Evolutionary conservation across 129 eudicot genomes (phyloP), one percentile per base, ranked within the genome.

Genomic region (Tanacetum coccineum): DNA sequence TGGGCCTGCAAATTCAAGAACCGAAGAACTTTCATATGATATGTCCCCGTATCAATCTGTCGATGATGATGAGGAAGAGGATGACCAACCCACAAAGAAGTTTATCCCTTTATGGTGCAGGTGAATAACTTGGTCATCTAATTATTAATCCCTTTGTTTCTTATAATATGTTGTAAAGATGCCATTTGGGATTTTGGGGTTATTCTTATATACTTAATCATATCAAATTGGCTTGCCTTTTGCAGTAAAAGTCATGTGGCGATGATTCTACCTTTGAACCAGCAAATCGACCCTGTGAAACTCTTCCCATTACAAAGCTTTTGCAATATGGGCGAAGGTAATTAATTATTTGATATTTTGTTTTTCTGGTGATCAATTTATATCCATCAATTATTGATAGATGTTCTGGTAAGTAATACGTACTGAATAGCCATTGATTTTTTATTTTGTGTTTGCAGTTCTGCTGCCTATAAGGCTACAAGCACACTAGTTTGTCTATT

Each of bases 271-370:
- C 76, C 91, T 14, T 72, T 84, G 68, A 86, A 70, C 71, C 77
- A 79, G 68, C 65, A 72, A 5, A 32, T 78, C 47, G 83, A 86
- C 70, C 91, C 96, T 51, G 87, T 83, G 40, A 44, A 52, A 10
- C 77, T 93, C 52, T 93, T 93, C 63, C 88, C 87, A 13, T 76
- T 61, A 40, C 95, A 81, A 40, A 84, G 92, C 64, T 84, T 82
- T 78, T 86, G 98, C 82, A 72, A 76, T 44, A 70, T 84, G 75
- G 95, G 84, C 68, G 92, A 93, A 86, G 96, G 98, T 93, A 88
- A 22, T 48, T 39, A 87, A 18, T 42, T 15, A 22, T 70, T 9
- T 4, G 3, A 59, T 61, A 28, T 28, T 47, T 3, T 67, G 58
- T n/a, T n/a, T n/a, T n/a, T n/a, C n/a, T n/a, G n/a, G n/a, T n/a